phyloP scores from a whole-genome alignment of 179 eudicot genomes.

The Spinacia oleracea region DNA sequence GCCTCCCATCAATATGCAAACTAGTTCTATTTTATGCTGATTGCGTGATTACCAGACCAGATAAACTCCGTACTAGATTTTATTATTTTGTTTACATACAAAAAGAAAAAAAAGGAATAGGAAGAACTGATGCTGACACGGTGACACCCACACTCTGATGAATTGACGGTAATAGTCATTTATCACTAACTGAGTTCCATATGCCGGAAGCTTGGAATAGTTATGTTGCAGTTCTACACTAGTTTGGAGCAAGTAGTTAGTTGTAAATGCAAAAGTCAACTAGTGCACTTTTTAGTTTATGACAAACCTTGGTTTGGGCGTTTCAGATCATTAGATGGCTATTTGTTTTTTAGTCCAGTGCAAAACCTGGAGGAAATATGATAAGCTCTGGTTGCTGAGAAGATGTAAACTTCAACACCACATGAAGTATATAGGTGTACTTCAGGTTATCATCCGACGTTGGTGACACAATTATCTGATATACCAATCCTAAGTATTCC shows the following conservation, averaged over 20 bases:
- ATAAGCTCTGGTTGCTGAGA: neutral
- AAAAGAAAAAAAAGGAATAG: no score
- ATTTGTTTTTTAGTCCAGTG: neutral
- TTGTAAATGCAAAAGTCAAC: no score
- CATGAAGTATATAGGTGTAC: neutral
- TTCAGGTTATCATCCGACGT: neutral
- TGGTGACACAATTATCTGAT: neutral
- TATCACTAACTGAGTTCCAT: no score
- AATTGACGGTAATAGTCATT: no score
- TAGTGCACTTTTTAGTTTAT: neutral
- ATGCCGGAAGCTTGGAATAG: neutral
- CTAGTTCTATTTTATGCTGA: neutral
- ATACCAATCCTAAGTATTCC: neutral
- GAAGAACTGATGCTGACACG: neutral
- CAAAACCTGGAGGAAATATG: neutral
- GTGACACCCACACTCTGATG: neutral
- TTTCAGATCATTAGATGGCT: neutral
- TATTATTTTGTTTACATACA: no score
- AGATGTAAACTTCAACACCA: neutral
- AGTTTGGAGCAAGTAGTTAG: neutral
- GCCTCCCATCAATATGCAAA: neutral
- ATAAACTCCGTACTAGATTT: no score
- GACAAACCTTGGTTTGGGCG: neutral
- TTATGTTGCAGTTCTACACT: neutral
- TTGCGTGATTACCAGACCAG: no score